These are phyloP conservation scores for Agrocybe praecox DNA, from an alignment of 768 basidiomycete species.

Conservation along the genomic window DNA sequence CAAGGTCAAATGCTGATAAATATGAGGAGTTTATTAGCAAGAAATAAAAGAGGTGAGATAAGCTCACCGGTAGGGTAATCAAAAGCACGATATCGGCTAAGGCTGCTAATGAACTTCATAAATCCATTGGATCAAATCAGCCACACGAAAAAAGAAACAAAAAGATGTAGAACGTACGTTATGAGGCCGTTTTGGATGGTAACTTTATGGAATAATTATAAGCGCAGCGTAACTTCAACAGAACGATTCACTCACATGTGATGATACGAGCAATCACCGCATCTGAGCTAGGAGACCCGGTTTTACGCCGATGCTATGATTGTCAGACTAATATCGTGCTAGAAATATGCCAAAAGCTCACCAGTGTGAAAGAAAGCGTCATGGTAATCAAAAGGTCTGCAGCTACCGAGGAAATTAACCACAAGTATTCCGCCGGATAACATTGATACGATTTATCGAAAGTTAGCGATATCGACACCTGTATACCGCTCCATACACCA, in stretches of 20 bases:
- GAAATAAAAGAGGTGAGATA: background rate
- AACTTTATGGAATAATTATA: conserved; percentile 6
- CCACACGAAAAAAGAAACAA: background rate
- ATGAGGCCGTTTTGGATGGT: conserved; percentile 21
- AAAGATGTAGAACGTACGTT: conserved; percentile 10
- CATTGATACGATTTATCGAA: background rate
- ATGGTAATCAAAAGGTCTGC: conserved; percentile 18
- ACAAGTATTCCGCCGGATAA: conserved; percentile 2
- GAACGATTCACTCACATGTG: conserved; percentile 15
- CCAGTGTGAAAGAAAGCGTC: conserved; percentile 15
- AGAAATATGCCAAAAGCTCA: background rate
- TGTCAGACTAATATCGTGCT: background rate
- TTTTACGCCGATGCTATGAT: conserved; percentile 12
- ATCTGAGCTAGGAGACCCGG: conserved; percentile 12
- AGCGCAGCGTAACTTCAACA: too few relatives aligned
- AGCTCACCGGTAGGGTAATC: conserved; percentile 14
- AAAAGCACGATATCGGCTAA: conserved; percentile 14
- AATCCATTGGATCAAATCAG: too few relatives aligned
- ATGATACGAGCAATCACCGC: conserved; percentile 19
- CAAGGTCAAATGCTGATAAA: conserved; percentile 8
- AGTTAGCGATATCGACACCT: background rate
- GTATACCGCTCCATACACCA: background rate
- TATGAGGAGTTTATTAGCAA: background rate
- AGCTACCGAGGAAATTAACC: conserved; percentile 12
- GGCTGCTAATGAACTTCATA: conserved; percentile 14